Conservation (phyloP, 2,329 filamentous ascomycete species). For the Talaromyces sp. region DNA sequence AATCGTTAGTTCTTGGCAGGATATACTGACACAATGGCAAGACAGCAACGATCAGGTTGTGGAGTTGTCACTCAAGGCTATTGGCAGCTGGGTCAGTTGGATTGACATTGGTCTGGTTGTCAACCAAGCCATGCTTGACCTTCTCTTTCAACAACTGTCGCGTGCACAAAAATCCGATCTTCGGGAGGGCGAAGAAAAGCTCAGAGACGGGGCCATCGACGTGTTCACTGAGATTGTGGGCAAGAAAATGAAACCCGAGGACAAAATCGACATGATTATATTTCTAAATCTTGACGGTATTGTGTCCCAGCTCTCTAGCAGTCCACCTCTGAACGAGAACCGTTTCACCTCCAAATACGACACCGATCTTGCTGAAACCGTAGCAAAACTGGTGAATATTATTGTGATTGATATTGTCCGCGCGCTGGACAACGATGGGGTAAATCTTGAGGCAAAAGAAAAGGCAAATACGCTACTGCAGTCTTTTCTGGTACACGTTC, state of each 20-base stretch:
- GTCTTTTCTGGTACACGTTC: slow-evolving; percentile 75
- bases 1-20: slow-evolving; percentile 84
- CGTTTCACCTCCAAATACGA: slow-evolving; percentile 83
- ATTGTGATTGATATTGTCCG: slow-evolving; percentile 81
- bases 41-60: slow-evolving; percentile 66
- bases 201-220: slow-evolving; percentile 86
- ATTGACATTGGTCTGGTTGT: slow-evolving; percentile 93
- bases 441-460: slow-evolving; percentile 57
- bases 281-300: slow-evolving; percentile 85
- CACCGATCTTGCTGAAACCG: slow-evolving; percentile 87
- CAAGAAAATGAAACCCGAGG: slow-evolving; percentile 93
- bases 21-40: slow-evolving; percentile 74
- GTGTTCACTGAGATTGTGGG: slow-evolving; percentile 92
- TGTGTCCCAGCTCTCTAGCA: slow-evolving; percentile 77
- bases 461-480: slow-evolving; percentile 78
- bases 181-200: slow-evolving; percentile 68
- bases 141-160: slow-evolving; percentile 82
- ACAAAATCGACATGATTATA: slow-evolving; percentile 85
- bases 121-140: slow-evolving; percentile 77
- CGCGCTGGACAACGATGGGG: slow-evolving; percentile 65
- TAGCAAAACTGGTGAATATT: slow-evolving; percentile 92
- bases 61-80: slow-evolving; percentile 83
- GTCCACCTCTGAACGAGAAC: slow-evolving; percentile 71
- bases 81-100: slow-evolving; percentile 98
- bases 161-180: slow-evolving; percentile 57